phyloP scores from a whole-genome alignment of 768 basidiomycete genomes.

The Pisolithus sp. region DNA sequence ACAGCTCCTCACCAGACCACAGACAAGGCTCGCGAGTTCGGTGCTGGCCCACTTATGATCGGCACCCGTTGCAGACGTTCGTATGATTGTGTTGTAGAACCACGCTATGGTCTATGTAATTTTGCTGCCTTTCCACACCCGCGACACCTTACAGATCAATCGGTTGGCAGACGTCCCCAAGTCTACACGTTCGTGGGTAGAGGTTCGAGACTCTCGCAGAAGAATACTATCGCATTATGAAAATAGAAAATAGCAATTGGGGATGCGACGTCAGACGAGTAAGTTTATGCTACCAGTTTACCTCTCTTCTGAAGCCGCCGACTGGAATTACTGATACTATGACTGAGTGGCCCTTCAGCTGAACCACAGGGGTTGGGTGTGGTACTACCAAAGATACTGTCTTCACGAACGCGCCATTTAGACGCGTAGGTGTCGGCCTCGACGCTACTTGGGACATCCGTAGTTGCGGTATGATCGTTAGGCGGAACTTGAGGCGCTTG shows the following conservation, averaged over 20 bases:
- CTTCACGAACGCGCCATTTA: too few relatives aligned
- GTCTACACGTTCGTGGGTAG: too few relatives aligned
- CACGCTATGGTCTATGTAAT: background rate
- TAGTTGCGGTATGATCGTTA: too few relatives aligned
- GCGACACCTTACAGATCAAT: background rate
- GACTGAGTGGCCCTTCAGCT: background rate
- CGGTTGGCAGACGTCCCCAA: too few relatives aligned
- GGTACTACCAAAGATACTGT: background rate
- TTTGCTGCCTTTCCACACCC: background rate
- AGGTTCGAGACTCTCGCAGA: background rate
- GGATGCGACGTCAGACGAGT: background rate
- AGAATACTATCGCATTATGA: background rate
- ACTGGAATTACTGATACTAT: too few relatives aligned
- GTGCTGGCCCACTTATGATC: constrained; percentile 93
- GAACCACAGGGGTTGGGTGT: background rate
- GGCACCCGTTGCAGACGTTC: constrained; percentile 79
- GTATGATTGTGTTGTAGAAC: constrained; percentile 39
- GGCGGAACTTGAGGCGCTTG: too few relatives aligned
- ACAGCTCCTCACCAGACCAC: constrained; percentile 97
- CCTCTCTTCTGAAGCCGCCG: background rate
- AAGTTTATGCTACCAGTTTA: background rate
- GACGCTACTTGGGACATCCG: too few relatives aligned
- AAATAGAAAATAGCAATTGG: too few relatives aligned
- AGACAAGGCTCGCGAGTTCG: constrained; percentile 97
- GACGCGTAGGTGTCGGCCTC: too few relatives aligned